Percentiles rank a stretch among this genome's conserved stretches.
Evolutionary conservation across 164 flowering plant species (phyloP).

Genomic region (Umbellularia californica): DNA sequence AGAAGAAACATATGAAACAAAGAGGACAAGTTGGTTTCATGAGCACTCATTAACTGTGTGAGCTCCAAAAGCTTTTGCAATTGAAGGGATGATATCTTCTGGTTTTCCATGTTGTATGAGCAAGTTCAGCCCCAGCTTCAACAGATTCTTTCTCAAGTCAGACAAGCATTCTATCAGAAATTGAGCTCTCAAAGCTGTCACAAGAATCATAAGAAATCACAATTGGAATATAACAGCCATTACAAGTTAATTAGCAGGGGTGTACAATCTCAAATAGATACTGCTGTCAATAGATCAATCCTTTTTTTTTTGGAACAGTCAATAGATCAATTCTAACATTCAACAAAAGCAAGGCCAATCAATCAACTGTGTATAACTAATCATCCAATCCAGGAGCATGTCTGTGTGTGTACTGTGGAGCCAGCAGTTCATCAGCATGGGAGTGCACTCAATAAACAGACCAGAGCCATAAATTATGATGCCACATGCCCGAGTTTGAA

Average conservation of each 20-base stretch:
- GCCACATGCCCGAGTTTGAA: too few species aligned
- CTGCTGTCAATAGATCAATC: neutral
- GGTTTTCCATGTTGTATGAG: slow-evolving; percentile 79
- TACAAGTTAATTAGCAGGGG: neutral
- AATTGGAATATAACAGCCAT: neutral
- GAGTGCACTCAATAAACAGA: too few species aligned
- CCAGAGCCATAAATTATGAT: too few species aligned
- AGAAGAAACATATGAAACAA: neutral
- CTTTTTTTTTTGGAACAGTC: neutral
- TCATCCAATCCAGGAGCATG: too few species aligned
- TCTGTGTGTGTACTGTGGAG: too few species aligned
- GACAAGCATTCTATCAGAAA: slow-evolving; percentile 72
- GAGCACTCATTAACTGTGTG: slow-evolving; percentile 52
- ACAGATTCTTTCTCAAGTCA: slow-evolving; percentile 74
- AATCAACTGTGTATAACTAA: too few species aligned
- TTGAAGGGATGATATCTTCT: slow-evolving; percentile 70
- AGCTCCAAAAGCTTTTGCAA: slow-evolving; percentile 62
- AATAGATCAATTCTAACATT: too few species aligned
- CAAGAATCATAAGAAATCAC: neutral
- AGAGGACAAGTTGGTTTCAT: neutral
- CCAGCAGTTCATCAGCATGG: too few species aligned
- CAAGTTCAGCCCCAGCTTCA: slow-evolving; percentile 66
- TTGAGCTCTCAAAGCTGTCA: slow-evolving; percentile 73
- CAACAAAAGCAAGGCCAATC: neutral
- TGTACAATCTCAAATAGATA: neutral